Base-by-base conservation (phyloP, 2,329 filamentous ascomycete species). In the Venturia pyrina region DNA sequence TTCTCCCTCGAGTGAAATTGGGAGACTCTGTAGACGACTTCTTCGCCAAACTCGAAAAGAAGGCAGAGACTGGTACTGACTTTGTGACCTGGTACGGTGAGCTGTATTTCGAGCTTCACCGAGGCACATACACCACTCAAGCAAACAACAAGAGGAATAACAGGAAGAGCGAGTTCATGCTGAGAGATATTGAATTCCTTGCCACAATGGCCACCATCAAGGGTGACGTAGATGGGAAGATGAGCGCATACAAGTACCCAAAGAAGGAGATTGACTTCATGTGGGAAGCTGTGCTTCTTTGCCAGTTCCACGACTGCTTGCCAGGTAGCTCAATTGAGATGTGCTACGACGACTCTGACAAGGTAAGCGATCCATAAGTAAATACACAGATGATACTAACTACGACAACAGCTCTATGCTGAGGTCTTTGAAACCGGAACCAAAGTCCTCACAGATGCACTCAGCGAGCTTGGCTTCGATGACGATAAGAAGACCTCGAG, bases 51-150 rank as follows among this genome's bases (percentile, higher is more conserved):
- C 81, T 99, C 3, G 89, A 96, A 75, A 85, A 89, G 77, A 96
- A 93, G 78, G 86, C 86, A 37, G 80, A 81, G 40, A 76, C 81
- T 24, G 84, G 84, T 24, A 85, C 86, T 2, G 83, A 91, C 21
- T 88, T 97, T 65, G 90, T 92, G 32, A 98, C 95, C 1, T 99
- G 95, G 95, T 96, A 96, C 74, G 95, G 95, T 53, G 95, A 99
- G 78, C 83, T 99, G 10, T 99, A 99, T 79, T 96, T 99, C 75
- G 95, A 99, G 77, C 84, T 99, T 62, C 95, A 99, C 75, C 89
- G 95, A 67, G 95, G 95, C 64, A 98, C 93, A 15, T 98, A 98
- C 78, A 99, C 95, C 3, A 97, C 93, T 0, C 93, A 98, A 76
- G 89, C 93, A 67, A 96, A 97, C 79, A 99, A 96, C 81, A 99